These are phyloP conservation scores for Cryptosporidium canis DNA, from an alignment of 169 alveolate species.

Conservation along the genomic window DNA sequence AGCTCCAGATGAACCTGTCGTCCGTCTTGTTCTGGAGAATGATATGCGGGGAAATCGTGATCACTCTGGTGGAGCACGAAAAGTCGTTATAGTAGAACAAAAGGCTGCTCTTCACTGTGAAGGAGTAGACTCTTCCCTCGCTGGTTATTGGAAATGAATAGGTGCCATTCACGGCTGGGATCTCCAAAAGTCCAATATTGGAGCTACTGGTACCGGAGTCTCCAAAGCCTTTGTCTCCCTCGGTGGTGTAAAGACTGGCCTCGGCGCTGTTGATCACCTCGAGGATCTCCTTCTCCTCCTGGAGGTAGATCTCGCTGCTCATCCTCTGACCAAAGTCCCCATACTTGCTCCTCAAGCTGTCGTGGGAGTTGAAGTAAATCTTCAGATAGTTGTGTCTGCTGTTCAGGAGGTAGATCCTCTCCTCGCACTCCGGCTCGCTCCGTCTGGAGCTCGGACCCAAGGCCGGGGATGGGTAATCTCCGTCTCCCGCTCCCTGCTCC, in stretches of 20 bases:
- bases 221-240: neutral
- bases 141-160: constrained; percentile 59
- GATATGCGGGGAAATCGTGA: constrained; percentile 45
- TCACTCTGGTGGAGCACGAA: constrained; percentile 1
- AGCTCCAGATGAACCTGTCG: constrained; percentile 18
- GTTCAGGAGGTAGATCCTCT: constrained; percentile 14
- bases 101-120: constrained; percentile 31
- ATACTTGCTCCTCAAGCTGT: neutral
- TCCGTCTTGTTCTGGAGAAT: neutral
- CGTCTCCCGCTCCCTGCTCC: neutral
- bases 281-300: constrained; percentile 24
- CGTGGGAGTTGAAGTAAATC: constrained; percentile 25
- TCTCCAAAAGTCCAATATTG: constrained; percentile 43
- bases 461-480: neutral
- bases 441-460: neutral
- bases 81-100: constrained; percentile 25
- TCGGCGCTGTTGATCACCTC: constrained; percentile 25
- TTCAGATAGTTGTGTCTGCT: constrained; percentile 43
- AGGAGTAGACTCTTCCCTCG: constrained; percentile 20
- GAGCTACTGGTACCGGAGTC: neutral
- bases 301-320: neutral
- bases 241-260: neutral
- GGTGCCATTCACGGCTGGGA: constrained; percentile 10
- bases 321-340: neutral
- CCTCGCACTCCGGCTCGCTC: neutral